Evolutionary conservation across 2,329 filamentous ascomycete species (phyloP), one percentile per base, ranked within the genome.

Genomic region (Hypocrella siamensis): DNA sequence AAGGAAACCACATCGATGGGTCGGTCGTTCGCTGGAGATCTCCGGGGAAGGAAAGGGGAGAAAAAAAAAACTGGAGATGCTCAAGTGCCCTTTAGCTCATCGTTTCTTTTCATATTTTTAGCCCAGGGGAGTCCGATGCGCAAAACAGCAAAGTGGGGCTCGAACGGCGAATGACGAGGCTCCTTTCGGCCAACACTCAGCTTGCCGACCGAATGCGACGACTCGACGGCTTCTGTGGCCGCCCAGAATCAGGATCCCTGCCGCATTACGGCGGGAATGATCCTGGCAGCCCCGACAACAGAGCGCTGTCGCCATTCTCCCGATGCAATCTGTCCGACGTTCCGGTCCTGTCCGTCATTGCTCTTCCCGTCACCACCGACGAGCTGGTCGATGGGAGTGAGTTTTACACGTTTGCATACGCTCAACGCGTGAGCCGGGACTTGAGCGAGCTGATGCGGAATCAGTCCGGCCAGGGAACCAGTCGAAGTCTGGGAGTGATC

Each of bases 101-200:
- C n/a, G n/a, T n/a, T n/a, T n/a, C n/a, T n/a, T n/a, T n/a, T n/a
- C n/a, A n/a, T n/a, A n/a, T n/a, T n/a, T n/a, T n/a, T n/a, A 55
- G 53, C 35, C 52, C 50, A 4, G 50, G 50, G 34, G 48, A 53
- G 28, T 44, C 45, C 16, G 53, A 56, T 32, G 53, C 53, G 18
- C 46, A 50, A 26, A 53, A 51, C 40, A 53, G 52, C 34, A 43
- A 44, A 35, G 41, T 50, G 31, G 50, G 48, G 21, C 48, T 56
- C 11, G 44, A 48, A 14, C 48, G 50, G 21, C 49, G 53, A 18
- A 51, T 53, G 29, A 40, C 40, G 2, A 41, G 53, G 29, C 37
- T 56, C 4, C 43, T 56, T 30, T 49, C 50, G 14, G 53, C 52
- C 38, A 56, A 56, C 39, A 38, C 46, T 21, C 38, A 42, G 24